Base-by-base conservation (phyloP, 441 rosid species). In the Adansonia gregorii region DNA sequence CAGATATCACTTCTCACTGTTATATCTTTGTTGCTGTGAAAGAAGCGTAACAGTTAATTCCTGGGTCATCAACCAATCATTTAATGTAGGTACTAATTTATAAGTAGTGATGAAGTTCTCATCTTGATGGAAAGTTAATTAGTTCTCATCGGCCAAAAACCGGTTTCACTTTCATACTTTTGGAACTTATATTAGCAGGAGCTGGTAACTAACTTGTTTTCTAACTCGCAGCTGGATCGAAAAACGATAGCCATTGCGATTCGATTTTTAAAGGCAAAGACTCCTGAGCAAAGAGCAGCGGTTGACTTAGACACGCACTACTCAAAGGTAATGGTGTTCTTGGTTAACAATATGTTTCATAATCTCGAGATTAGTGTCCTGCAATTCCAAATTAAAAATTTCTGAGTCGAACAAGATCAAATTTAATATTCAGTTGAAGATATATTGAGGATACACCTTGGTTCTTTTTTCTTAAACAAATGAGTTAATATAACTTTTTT, bases 221-320 rank as follows among this genome's bases (percentile, higher is more conserved):
- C 55, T 76, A 71, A 75, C 68, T 61, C 79, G 86, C 86, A 96
- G 99, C 59, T 94, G 82, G 97, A 94, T 78, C 80, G 85, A 12
- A 86, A 51, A 82, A 88, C 97, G 0, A 9, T 97, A 55, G 93
- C 95, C 31, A 81, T 97, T 45, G 99, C 94, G 14, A 76, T 92
- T 67, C 97, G 99, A 41, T 97, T 97, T 81, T 56, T 91, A 52
- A 91, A 83, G 87, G 99, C 99, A 77, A 94, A 90, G 79, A 90
- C 98, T 61, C 97, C 98, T 3, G 88, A 91, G 78, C 89, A 94
- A 83, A 85, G 99, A 81, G 99, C 99, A 72, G 95, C 94, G 8
- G 98, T 96, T 80, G 99, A 96, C 87, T 85, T 97, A 87, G 99
- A 97, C 83, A 91, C 98, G 27, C 99, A 97, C 82, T 97, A 91